phyloP scores from a whole-genome alignment of 2,329 filamentous ascomycete genomes.

The Monosporascus sp. region DNA sequence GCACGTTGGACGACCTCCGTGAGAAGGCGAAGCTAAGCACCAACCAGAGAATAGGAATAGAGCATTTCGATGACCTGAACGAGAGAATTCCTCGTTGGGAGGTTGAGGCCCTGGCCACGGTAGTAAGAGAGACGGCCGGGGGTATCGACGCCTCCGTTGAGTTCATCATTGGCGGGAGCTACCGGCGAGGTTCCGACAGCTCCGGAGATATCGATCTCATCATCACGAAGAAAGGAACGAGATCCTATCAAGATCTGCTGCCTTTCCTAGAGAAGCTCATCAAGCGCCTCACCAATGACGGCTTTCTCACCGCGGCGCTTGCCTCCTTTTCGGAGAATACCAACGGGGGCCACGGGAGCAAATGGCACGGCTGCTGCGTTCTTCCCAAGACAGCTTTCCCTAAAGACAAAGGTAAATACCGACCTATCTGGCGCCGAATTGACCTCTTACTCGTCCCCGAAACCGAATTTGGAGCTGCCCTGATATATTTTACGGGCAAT shows the following conservation, averaged over 20 bases:
- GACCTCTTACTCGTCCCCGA: constrained; percentile 81
- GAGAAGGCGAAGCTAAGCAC: constrained; percentile 56
- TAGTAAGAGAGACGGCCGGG: constrained; percentile 56
- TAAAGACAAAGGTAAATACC: constrained; percentile 20
- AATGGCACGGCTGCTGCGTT: constrained; percentile 84
- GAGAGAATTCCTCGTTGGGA: constrained; percentile 73
- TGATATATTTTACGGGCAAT: constrained; percentile 95
- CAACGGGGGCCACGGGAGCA: constrained; percentile 48
- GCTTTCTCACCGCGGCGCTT: constrained; percentile 67
- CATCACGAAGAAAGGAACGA: constrained; percentile 63
- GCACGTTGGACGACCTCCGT: constrained; percentile 66
- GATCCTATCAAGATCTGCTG: constrained; percentile 49
- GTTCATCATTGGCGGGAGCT: constrained; percentile 76
- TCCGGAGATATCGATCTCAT: constrained; percentile 84
- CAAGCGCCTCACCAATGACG: constrained; percentile 48
- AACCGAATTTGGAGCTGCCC: constrained; percentile 71
- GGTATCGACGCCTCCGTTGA: constrained; percentile 59
- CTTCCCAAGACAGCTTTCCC: constrained; percentile 44
- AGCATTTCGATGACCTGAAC: constrained; percentile 75
- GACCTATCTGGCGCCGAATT: constrained; percentile 67
- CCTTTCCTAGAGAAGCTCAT: constrained; percentile 61
- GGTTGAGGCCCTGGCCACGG: constrained; percentile 61
- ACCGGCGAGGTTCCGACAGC: constrained; percentile 68
- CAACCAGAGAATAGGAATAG: constrained; percentile 71
- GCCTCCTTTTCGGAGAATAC: constrained; percentile 44